Evolutionary conservation across 192 early-diverging fungal genomes (phyloP), one percentile per base, ranked within the genome.

Genomic region (Rhizophagus clarus): DNA sequence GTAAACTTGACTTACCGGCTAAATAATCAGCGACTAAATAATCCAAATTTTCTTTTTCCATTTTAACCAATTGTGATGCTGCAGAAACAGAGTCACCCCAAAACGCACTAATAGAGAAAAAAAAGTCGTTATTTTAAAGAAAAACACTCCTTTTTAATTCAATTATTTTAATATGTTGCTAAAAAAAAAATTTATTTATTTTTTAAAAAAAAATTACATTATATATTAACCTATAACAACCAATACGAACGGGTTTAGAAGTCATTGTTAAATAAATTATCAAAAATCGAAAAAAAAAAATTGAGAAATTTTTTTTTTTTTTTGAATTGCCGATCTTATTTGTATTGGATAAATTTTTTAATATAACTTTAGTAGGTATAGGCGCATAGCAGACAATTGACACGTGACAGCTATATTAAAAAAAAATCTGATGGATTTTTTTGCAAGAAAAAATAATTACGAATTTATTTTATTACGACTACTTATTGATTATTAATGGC

Each of bases 1-100:
- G 7, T 34, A 29, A 22, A 3, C 51, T 34, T 20, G 40, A 31
- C 20, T 69, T 40, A 87, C 89, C 89, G n/a, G 91, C 89, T 3
- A 92, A 84, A 74, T 91, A 92, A 67, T 92, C 91, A 29, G 89
- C 91, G 4, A 90, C 84, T 26, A 92, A 77, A 62, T 90, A 91
- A 66, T 91, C 83, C 42, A 89, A 76, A 69, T 82, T 82, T 34
- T 81, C 69, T 24, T 83, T 82, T 70, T 90, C 85, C 34, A 83
- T 80, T 15, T 82, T 69, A 34, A 92, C 87, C 17, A 92, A 79
- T 75, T 92, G 90, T 56, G 80, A 75, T 42, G 90, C 89, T 51
- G 89, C 89, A 40, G 83, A 81, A 37, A 84, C 83, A 10, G 85
- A 87, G 76, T 92, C 90, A 6, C 90, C 91, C 90, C 88, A 90